Base-by-base conservation (phyloP, 2,329 filamentous ascomycete species). In the Monosporascus sp. region DNA sequence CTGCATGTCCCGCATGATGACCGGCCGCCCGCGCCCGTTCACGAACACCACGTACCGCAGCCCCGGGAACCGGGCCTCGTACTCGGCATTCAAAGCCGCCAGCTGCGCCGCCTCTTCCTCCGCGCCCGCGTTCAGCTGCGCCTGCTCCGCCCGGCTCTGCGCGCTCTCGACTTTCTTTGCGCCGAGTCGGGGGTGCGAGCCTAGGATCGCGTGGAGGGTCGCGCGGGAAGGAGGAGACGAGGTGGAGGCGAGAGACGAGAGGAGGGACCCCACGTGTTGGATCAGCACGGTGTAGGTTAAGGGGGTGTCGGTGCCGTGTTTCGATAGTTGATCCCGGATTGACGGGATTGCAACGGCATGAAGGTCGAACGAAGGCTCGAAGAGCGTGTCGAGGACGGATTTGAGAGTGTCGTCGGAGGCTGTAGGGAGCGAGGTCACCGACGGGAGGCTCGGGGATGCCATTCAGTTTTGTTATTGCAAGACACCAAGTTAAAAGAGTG, bases 41-140 rank as follows among this genome's bases (percentile, higher is more conserved):
- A 97, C 93, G 68, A 96, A 97, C 18, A 93, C 89, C 65, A 96
- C 90, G 75, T 95, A 97, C 71, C 87, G 79, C 66, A 97, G 69
- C 0, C 92, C 90, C 0, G 90, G 90, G 69, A 93, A 96, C 52
- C 64, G 78, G n/a, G 74, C 74, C 70, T 96, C 92, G 67, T 96
- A 97, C 70, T 89, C 82, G 11, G 70, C 71, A 66, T 97, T 97
- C 62, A 96, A 70, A 31, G 65, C 67, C 7, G 74, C 77, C 56
- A 96, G 71, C 63, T 75, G 70, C 54, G 74, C 75, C 64, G 88
- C 83, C 46, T 82, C 80, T 18, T 73, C 75, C n/a, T 75, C 75
- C 0, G 75, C 78, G 7, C 50, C 43, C 5, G 54, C 24, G 48
- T 87, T 81, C 56, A 97, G 71, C 63, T 88, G 85, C 18, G 87